Evolutionary conservation across 2,329 filamentous ascomycete genomes (phyloP), one percentile per base, ranked within the genome.

Genomic region (Pseudohalonectria lignicola): DNA sequence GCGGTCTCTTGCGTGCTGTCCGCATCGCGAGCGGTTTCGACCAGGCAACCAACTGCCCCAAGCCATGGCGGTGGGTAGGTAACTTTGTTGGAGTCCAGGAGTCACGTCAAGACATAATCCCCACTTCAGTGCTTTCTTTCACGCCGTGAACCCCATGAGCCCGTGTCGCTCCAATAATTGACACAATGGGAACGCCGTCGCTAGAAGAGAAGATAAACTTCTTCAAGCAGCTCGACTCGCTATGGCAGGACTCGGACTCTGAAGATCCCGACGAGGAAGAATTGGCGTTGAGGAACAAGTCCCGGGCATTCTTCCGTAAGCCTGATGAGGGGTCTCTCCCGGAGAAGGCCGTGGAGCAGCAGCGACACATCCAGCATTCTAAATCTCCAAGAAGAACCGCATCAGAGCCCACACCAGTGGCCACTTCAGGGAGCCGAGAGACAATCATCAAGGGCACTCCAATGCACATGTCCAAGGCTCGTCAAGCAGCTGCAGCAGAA

Each of bases 151-250:
- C n/a, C n/a, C n/a, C n/a, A n/a, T n/a, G n/a, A n/a, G n/a, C n/a
- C n/a, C n/a, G n/a, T n/a, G n/a, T n/a, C n/a, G n/a, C n/a, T n/a
- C n/a, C n/a, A n/a, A n/a, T n/a, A n/a, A n/a, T n/a, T n/a, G n/a
- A n/a, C n/a, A n/a, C n/a, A n/a, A n/a, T n/a, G n/a, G n/a, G n/a
- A n/a, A n/a, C n/a, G n/a, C n/a, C n/a, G n/a, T n/a, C n/a, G n/a
- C n/a, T n/a, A n/a, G n/a, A n/a, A n/a, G n/a, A n/a, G n/a, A 74
- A 74, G 47, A 34, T 51, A 17, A 62, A 56, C 0, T 69, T 66
- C 43, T 74, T 72, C 44, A 45, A 55, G n/a, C 51, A 52, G n/a
- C 50, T 72, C 1, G 52, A 59, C 12, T 47, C 52, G 2, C 49
- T 58, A 13, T 37, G 44, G 11, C 38, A 45, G n/a, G 33, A 44